These are phyloP conservation scores for Fusarium sp. DNA, from an alignment of 2,329 filamentous ascomycete species.

Conservation along the genomic window DNA sequence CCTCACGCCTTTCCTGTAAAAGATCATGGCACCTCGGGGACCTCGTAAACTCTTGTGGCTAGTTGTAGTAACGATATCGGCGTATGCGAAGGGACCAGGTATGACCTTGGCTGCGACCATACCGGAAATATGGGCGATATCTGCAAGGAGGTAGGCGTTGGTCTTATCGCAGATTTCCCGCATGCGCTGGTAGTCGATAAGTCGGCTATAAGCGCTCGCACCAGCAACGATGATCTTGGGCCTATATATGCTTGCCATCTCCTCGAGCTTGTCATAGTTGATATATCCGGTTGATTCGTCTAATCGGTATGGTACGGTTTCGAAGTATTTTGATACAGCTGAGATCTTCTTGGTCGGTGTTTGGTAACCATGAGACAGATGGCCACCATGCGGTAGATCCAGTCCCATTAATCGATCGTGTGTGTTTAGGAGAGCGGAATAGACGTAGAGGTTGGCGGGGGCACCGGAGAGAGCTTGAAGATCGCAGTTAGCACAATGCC, in stretches of 20 bases:
- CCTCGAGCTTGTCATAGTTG: constrained; percentile 93
- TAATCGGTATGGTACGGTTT: constrained; percentile 95
- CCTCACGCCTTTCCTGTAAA: constrained; percentile 94
- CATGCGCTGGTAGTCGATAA: constrained; percentile 96
- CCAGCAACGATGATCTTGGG: constrained; percentile 97
- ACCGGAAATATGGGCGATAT: constrained; percentile 98
- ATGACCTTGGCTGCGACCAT: constrained; percentile 93
- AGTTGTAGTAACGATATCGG: constrained; percentile 97
- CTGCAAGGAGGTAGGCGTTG: constrained; percentile 91
- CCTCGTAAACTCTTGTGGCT: constrained; percentile 98
- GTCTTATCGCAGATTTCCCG: constrained; percentile 91
- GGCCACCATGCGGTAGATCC: constrained; percentile 95
- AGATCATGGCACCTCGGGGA: constrained; percentile 96
- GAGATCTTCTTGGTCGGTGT: constrained; percentile 95
- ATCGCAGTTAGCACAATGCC: constrained; percentile 23
- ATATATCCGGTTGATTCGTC: constrained; percentile 93
- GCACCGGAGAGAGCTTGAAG: constrained; percentile 80
- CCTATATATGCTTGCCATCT: constrained; percentile 88
- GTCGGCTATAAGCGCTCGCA: constrained; percentile 93
- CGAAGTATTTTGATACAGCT: constrained; percentile 99
- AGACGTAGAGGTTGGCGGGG: constrained; percentile 88
- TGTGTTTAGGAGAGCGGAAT: constrained; percentile 91
- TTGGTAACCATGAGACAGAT: constrained; percentile 97
- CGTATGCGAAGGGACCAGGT: constrained; percentile 88
- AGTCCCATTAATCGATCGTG: constrained; percentile 98